Evolutionary conservation across 306 rosid species (phyloP).

Genomic region (Casuarina cunninghamiana): DNA sequence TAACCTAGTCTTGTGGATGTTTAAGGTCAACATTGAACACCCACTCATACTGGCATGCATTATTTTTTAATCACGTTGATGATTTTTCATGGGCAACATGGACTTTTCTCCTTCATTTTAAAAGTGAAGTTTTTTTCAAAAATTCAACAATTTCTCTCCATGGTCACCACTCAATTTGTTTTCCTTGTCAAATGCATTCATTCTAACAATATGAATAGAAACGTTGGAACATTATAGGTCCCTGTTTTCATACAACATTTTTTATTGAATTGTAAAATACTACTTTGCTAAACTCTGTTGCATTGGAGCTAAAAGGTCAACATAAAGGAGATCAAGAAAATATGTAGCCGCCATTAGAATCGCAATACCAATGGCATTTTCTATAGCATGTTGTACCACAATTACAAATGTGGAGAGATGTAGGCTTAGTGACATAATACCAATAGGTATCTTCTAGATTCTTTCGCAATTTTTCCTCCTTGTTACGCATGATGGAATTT

Average conservation of each 20-base stretch:
- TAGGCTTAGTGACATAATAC: constrained; percentile 28
- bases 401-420: constrained; percentile 34
- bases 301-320: not conserved
- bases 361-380: constrained; percentile 14
- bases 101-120: too few species aligned
- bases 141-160: too few species aligned
- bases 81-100: too few species aligned
- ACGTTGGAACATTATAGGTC: not conserved
- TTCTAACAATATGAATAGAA: constrained; percentile 7
- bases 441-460: constrained; percentile 20
- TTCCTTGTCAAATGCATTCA: too few species aligned
- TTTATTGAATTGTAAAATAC: not conserved
- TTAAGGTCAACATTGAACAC: too few species aligned
- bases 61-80: too few species aligned
- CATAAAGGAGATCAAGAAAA: not conserved
- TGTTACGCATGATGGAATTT: too few species aligned
- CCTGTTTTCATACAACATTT: constrained; percentile 13
- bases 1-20: too few species aligned
- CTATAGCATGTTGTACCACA: constrained; percentile 30
- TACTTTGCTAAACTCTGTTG: not conserved
- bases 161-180: too few species aligned
- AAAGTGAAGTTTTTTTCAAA: too few species aligned
- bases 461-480: too few species aligned
- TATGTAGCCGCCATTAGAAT: not conserved
- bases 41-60: too few species aligned